A percentile compares a stretch with the other conserved stretches of the same genome.
Evolutionary conservation across 192 early-diverging fungal species (phyloP).

Genomic region (Coemansia sp.): DNA sequence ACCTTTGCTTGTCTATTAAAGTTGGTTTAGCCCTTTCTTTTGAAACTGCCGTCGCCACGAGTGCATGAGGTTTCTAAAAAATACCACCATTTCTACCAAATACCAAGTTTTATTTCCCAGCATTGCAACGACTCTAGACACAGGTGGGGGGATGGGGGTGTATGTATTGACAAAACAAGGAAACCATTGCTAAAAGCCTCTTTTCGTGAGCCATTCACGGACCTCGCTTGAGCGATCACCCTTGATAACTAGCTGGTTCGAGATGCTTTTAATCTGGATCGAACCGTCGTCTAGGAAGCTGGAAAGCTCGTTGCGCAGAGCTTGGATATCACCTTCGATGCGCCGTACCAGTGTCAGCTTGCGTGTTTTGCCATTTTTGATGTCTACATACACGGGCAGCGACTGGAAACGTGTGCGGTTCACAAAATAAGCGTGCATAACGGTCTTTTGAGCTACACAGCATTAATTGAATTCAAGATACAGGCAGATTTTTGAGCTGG

Average conservation of each 20-base stretch:
- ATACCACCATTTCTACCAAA: not conserved
- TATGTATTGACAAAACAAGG: not conserved
- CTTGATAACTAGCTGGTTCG: constrained; percentile 60
- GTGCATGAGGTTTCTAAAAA: constrained; percentile 16
- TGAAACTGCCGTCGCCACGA: constrained; percentile 4
- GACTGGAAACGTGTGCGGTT: constrained; percentile 60
- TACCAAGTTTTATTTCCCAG: not conserved
- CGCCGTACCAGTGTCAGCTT: constrained; percentile 66
- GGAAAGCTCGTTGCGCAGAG: constrained; percentile 33
- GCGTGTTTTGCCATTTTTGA: constrained; percentile 66
- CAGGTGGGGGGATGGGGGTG: not conserved
- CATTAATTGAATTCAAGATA: not conserved
- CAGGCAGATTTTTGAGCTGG: not conserved
- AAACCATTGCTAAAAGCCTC: constrained; percentile 65
- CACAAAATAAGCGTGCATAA: constrained; percentile 60
- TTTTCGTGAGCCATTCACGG: constrained; percentile 57
- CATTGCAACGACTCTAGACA: not conserved
- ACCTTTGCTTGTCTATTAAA: constrained; percentile 30
- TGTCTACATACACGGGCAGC: constrained; percentile 72
- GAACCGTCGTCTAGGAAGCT: constrained; percentile 19
- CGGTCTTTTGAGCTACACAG: not conserved
- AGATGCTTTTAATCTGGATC: constrained; percentile 43
- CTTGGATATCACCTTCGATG: constrained; percentile 67
- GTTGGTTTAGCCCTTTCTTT: constrained; percentile 9
- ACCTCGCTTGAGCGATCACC: constrained; percentile 54